Base-by-base conservation (phyloP, 1,284 basidiomycete genomes). In the Coniophora puteana region DNA sequence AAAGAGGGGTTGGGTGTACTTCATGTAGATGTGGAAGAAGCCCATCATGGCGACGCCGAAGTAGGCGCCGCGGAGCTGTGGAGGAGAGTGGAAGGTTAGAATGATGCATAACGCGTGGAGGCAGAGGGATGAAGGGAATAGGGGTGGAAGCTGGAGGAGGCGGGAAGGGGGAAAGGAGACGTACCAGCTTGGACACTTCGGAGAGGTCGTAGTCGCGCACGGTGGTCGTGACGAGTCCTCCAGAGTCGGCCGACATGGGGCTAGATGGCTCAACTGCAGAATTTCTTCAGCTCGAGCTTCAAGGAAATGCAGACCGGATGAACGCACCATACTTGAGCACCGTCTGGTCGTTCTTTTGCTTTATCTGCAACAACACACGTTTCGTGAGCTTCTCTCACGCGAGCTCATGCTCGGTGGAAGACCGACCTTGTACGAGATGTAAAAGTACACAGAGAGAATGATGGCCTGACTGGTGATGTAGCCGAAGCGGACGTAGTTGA, bases 261-360 rank as follows among this genome's bases (percentile, higher is more conserved):
- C 59, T 72, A 25, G 71, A 56, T 1, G 75, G 66, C 51, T 86
- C 83, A 35, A 87, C 83, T 85, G 48, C 10, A 21, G 13, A 7
- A 40, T 26, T 4, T 45, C 39, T 44, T 18, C 27, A 37, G 48
- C 26, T 32, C 40, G 4, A 16, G 6, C n/a, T 11, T 17, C n/a
- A 29, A 18, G 22, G 21, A 8, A 16, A 41, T n/a, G 23, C 20
- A 22, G 30, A 32, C 11, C n/a, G 24, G 20, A 8, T 1, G 18
- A n/a, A 71, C 78, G 39, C 31, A 83, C 83, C 84, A 63, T 95
- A 98, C 77, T 97, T 98, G 55, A 98, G 73, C 26, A 96, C 90
- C 3, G 92, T 93, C 61, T 89, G 78, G 67, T 98, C 95, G 61
- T 98, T 98, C 78, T 93, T 94, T 55, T 77, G 71, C 75, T 92